Evolutionary conservation across 2,329 filamentous ascomycete genomes (phyloP), one percentile per base, ranked within the genome.

Genomic region (Fusarium miscanthi): DNA sequence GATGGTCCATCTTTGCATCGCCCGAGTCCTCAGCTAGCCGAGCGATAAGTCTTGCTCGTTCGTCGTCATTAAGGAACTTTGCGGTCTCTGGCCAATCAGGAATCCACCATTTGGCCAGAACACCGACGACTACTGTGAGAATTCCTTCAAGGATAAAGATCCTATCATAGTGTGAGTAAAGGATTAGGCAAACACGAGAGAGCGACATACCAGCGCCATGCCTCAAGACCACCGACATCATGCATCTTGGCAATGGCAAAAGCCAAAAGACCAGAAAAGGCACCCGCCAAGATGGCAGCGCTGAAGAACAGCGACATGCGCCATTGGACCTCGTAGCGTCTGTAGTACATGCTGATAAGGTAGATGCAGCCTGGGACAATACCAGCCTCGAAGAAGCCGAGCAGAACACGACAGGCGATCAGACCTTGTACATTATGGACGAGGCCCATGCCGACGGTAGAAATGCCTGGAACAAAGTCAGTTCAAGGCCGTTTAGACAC

Each of bases 31-130:
- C 52, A 8, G 52, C 90, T 16, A 97, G 84, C 0, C 94, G 88
- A 14, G 88, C 87, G 5, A 94, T 82, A 0, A 96, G 92, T 51
- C 94, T 90, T 1, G 86, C 87, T 8, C 92, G 88, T 75, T 97
- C 93, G 35, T 89, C 87, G 7, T 90, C 87, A 0, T 88, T 90
- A n/a, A 97, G 85, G 78, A 97, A 97, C 0, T 74, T 87, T 0
- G 93, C 93, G 25, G 92, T 89, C 73, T 94, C 93, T 0, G 94
- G 94, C 75, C 94, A 97, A 77, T 97, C 93, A 71, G 93, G 87
- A 1, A 97, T 88, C 71, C 90, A 85, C 84, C 90, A 95, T 82
- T 92, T 94, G 2, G 89, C 89, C 2, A 85, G 74, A 5, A 91
- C 65, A 0, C 92, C 93, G 3, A 93, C 85, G 2, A 94, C 3